Evolutionary conservation across 2,329 filamentous ascomycete species (phyloP).

Genomic region (Chalaropsis ovoidea): DNA sequence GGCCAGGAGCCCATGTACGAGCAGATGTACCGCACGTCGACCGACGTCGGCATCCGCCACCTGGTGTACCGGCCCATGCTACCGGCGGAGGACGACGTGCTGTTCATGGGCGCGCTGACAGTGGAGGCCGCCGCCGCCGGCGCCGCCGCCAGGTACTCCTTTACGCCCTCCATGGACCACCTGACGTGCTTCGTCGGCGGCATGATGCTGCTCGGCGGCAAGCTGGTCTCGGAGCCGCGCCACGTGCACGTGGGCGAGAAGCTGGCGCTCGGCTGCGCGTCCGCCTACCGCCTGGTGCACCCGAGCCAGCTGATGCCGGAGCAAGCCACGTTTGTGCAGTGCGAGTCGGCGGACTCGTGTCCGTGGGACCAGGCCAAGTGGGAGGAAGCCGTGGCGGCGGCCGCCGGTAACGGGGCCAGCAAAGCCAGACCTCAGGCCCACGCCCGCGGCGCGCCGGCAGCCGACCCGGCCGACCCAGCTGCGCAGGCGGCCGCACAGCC

Average conservation of each 20-base stretch:
- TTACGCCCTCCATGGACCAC: slow-evolving; percentile 42
- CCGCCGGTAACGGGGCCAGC: slow-evolving; percentile 14
- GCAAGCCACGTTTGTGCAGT: slow-evolving; percentile 41
- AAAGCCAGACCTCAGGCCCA: not conserved
- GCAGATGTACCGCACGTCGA: slow-evolving; percentile 36
- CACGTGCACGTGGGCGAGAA: slow-evolving; percentile 49
- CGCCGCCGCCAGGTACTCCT: slow-evolving; percentile 27
- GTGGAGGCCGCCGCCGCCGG: slow-evolving; percentile 24
- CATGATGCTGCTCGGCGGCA: slow-evolving; percentile 53
- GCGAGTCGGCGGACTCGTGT: slow-evolving; percentile 31
- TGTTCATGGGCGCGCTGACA: slow-evolving; percentile 49
- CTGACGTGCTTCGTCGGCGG: slow-evolving; percentile 56
- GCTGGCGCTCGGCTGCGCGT: slow-evolving; percentile 54
- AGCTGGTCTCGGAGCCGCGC: slow-evolving; percentile 43
- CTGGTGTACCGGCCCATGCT: slow-evolving; percentile 60
- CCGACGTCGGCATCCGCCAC: slow-evolving; percentile 49
- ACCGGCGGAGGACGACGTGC: slow-evolving; percentile 46
- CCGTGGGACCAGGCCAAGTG: slow-evolving; percentile 32
- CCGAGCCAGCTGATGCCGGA: slow-evolving; percentile 54
- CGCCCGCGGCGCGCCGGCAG: not conserved
- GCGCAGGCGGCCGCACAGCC: too few species aligned
- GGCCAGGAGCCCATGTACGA: slow-evolving; percentile 40
- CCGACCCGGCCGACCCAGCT: too few species aligned
- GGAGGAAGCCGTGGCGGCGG: slow-evolving; percentile 30
- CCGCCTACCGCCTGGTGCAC: slow-evolving; percentile 49